Evolutionary conservation across 192 early-diverging fungal genomes (phyloP), one percentile per base, ranked within the genome.

Genomic region (Umbelopsis sp.): DNA sequence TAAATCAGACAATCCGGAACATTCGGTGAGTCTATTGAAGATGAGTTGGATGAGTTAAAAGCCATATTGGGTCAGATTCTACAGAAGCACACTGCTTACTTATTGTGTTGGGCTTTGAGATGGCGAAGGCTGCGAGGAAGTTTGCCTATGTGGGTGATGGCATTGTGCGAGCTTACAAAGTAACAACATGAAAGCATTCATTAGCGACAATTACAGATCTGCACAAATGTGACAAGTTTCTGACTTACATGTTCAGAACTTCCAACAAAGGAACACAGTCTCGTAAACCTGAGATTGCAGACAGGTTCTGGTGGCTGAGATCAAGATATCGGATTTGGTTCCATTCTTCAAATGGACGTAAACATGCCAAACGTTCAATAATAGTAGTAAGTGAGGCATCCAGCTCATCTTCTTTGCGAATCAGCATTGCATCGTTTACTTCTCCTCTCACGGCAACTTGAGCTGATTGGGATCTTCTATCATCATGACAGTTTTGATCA

Each of bases 1-100:
- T n/a, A 79, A 54, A 66, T 52, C 67, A 10, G 70, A 45, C 65
- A 81, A 79, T 43, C 78, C 72, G 12, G 79, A 71, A 25, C 82
- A 45, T 17, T 77, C 53, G 22, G 73, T 79, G 4, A 85, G 20
- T 59, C 72, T 68, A 66, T 1, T 36, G n/a, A 52, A 26, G 12
- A 56, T 44, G n/a, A 45, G 1, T 31, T n/a, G 34, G 26, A 17
- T 45, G 21, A 10, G 22, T 41, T 29, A 31, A 45, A 21, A 44
- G 2, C 45, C 16, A 21, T 32, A 50, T n/a, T 36, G 17, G n/a
- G 45, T 12, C 2, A 47, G 16, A n/a, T n/a, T n/a, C 36, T 7
- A 36, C 24, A 24, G 21, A 43, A 41, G 2, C 32, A 22, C 44
- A 45, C 12, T 4, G 22, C 67, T 16, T 43, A 74, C 73, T 26